Evolutionary conservation across 441 rosid species (phyloP).

Genomic region (Adansonia gregorii): DNA sequence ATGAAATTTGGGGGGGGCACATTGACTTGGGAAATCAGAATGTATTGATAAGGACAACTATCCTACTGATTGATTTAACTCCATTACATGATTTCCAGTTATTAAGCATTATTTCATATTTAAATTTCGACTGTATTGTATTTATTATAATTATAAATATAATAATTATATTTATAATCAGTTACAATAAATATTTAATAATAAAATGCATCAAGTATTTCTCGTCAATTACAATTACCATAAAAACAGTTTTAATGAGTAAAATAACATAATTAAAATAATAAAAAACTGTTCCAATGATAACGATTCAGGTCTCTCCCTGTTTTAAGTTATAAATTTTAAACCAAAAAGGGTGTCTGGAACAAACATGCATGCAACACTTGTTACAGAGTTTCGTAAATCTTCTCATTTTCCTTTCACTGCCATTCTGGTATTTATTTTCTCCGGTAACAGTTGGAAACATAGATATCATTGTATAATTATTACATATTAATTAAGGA

Average conservation of each 20-base stretch:
- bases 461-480: background rate
- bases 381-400: background rate
- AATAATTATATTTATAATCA: too few species aligned
- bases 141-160: too few species aligned
- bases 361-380: background rate
- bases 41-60: slow-evolving; percentile 51
- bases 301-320: background rate
- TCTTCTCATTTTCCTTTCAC: background rate
- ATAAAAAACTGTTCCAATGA: background rate
- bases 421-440: background rate
- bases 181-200: too few species aligned
- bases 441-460: background rate
- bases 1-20: slow-evolving; percentile 19
- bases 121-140: too few species aligned
- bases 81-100: slow-evolving; percentile 9
- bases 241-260: background rate
- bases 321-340: background rate
- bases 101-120: too few species aligned
- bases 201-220: too few species aligned
- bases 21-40: slow-evolving; percentile 37
- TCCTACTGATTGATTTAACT: slow-evolving; percentile 26
- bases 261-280: background rate
- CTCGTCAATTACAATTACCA: background rate
- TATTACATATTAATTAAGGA: too few species aligned
- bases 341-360: background rate